Evolutionary conservation across 768 basidiomycete species (phyloP), one percentile per base, ranked within the genome.

Genomic region (Lyophyllum semitale): DNA sequence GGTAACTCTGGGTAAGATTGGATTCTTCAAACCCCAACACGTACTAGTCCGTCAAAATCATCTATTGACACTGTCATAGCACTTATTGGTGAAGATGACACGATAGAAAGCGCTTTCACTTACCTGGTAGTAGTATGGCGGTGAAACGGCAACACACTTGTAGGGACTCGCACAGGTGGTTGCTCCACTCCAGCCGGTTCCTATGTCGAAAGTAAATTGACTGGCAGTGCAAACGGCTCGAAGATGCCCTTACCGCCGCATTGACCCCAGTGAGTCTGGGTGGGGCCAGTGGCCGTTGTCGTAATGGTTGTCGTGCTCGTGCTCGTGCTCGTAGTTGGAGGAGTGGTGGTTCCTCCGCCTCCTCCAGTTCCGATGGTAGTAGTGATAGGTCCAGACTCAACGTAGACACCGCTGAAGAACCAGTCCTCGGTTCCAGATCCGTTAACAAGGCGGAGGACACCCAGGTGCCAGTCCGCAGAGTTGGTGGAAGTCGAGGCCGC

Each of bases 381-480:
- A 22, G 78, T 86, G 59, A 84, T 80, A 4, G 82, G 74, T 0
- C 81, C 83, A 37, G 61, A 72, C 68, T 86, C 84, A 58, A 86
- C 77, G 66, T 82, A 87, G 48, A 87, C 83, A 30, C 83, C 82
- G 51, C 78, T 75, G 72, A 83, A 72, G 68, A 80, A 85, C 77
- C 77, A 87, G 60, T 85, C 80, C 65, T 84, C 84, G 9, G 76
- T 66, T 29, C 67, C 66, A 42, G 73, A 64, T 35, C 66, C 73
- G 64, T 78, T 81, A 20, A 78, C 73, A 56, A 87, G 70, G 54
- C 83, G 80, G 32, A 85, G 78, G 23, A 85, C 82, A 37, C 83
- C 84, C 46, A 87, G 71, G 70, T 85, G 85, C 73, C 75, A 86
- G 67, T 84, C 83, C 29, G 70, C 79, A 18, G 81, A 83, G 69